Conservation (phyloP, 306 rosid genomes). For the Sindora glabra region DNA sequence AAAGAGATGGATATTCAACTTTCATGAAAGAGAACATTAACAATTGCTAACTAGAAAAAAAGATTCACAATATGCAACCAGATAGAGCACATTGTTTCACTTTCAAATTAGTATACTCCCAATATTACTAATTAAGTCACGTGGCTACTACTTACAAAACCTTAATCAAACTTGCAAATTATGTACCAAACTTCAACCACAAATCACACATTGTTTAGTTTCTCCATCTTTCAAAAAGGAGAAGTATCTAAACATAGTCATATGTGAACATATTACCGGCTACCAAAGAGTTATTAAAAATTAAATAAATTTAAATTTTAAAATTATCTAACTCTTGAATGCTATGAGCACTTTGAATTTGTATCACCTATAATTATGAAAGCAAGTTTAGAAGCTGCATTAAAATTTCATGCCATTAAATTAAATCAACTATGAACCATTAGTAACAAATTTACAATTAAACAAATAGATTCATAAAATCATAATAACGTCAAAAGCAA, state of each 20-base stretch:
- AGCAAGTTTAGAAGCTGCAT: conserved; percentile 91
- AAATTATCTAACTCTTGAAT: too few species aligned
- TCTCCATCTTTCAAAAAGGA: too few species aligned
- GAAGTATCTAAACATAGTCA: too few species aligned
- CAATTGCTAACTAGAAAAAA: not conserved
- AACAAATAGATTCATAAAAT: not conserved
- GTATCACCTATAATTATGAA: conserved; percentile 74
- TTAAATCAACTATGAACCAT: not conserved
- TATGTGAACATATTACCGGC: not conserved
- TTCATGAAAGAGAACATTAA: not conserved
- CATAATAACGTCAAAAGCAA: too few species aligned
- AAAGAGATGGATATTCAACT: not conserved
- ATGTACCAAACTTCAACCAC: not conserved
- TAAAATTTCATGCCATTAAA: conserved; percentile 10
- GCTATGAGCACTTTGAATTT: conserved; percentile 81
- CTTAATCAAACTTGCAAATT: not conserved
- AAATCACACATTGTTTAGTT: not conserved
- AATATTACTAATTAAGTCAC: not conserved
- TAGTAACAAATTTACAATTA: not conserved
- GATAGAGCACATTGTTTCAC: not conserved
- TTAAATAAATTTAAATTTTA: too few species aligned
- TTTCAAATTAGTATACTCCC: not conserved
- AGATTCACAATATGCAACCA: too few species aligned
- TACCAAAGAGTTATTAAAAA: too few species aligned
- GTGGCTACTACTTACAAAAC: not conserved